phyloP scores from a whole-genome alignment of 768 basidiomycete species.

The Serendipita sp. region DNA sequence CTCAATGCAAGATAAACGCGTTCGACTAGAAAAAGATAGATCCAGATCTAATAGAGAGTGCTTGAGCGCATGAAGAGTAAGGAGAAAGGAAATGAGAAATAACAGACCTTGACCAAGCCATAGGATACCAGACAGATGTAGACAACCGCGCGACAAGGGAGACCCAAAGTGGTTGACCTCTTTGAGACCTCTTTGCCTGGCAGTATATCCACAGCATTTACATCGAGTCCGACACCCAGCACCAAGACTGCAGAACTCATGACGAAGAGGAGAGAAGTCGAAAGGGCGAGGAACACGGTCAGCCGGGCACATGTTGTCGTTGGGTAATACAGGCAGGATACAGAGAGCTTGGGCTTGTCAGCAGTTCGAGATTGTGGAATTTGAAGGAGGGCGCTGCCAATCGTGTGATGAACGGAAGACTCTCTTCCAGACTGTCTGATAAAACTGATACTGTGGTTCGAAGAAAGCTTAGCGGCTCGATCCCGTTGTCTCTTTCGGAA shows the following conservation, averaged over 20 bases:
- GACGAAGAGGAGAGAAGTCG: background rate
- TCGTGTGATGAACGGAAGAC: background rate
- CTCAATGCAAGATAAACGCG: background rate
- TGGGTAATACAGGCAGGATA: background rate
- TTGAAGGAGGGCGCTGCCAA: background rate
- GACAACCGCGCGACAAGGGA: background rate
- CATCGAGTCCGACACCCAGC: background rate
- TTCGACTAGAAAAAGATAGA: background rate
- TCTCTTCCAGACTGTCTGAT: background rate
- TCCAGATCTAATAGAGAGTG: no score
- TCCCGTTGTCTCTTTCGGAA: background rate
- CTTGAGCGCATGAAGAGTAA: background rate
- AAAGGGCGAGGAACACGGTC: background rate
- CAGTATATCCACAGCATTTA: no score
- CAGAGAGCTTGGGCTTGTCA: no score
- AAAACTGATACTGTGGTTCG: background rate
- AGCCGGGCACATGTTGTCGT: background rate
- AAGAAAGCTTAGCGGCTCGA: background rate
- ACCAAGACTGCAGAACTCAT: background rate
- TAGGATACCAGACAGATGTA: background rate
- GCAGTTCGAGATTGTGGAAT: no score
- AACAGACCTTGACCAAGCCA: background rate
- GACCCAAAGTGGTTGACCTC: no score
- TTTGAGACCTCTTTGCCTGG: no score
- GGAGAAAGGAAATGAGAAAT: background rate